phyloP scores from a whole-genome alignment of 805 yeast genomes.

The Pichia cephalocereana region DNA sequence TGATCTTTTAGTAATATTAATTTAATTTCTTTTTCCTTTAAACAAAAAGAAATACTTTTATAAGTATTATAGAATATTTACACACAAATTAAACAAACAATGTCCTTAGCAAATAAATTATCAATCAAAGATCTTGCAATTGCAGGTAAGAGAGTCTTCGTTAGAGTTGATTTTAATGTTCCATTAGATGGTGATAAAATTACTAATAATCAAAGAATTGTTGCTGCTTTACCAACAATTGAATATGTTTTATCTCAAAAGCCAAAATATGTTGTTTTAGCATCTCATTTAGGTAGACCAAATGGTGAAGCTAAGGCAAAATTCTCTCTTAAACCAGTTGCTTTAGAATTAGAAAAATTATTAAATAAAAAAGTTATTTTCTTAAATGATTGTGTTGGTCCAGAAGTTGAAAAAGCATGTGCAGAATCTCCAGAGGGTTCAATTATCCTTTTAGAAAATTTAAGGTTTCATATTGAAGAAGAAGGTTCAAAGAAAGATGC shows the following conservation, averaged over 20 bases:
- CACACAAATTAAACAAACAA: slow-evolving; percentile 19
- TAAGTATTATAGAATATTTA: too few relatives aligned
- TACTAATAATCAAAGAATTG: slow-evolving; percentile 99
- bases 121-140: slow-evolving; percentile 87
- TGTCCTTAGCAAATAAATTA: slow-evolving; percentile 92
- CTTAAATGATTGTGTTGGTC: slow-evolving; percentile 88
- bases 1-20: too few relatives aligned
- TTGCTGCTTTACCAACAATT: slow-evolving; percentile 98
- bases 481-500: slow-evolving; percentile 79
- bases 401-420: slow-evolving; percentile 76
- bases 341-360: slow-evolving; percentile 75
- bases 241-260: slow-evolving; percentile 85
- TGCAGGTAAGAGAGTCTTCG: slow-evolving; percentile 90
- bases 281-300: slow-evolving; percentile 99
- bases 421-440: slow-evolving; percentile 68
- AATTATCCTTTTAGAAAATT: slow-evolving; percentile 88
- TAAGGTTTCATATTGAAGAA: slow-evolving; percentile 98
- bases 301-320: slow-evolving; percentile 84
- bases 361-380: slow-evolving; percentile 69
- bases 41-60: too few relatives aligned
- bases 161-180: slow-evolving; percentile 95
- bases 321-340: slow-evolving; percentile 90
- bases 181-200: slow-evolving; percentile 93
- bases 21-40: too few relatives aligned
- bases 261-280: slow-evolving; percentile 86